Conservation (phyloP, 306 rosid genomes). For the Corylus heterophylla region DNA sequence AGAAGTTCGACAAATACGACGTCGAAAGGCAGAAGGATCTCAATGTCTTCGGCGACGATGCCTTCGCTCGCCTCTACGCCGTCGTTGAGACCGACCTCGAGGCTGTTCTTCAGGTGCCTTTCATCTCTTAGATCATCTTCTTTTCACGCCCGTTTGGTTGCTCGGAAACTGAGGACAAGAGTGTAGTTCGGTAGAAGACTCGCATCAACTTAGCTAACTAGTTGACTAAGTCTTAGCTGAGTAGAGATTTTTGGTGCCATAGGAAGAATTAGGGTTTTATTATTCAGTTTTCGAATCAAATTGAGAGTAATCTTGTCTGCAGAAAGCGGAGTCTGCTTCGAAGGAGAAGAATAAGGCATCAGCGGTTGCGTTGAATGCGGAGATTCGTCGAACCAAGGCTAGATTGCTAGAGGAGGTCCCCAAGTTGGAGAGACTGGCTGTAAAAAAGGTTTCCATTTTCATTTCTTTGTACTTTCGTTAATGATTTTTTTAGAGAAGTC, state of each 20-base stretch:
- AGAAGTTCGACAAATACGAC: slow-evolving; percentile 90
- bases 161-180: background rate
- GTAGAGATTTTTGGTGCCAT: slow-evolving; percentile 12
- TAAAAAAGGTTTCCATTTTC: slow-evolving; percentile 64
- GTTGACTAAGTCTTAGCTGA: slow-evolving; percentile 12
- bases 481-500: background rate
- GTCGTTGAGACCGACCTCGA: slow-evolving; percentile 76
- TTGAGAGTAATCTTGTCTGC: slow-evolving; percentile 32
- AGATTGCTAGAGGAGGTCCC: slow-evolving; percentile 92
- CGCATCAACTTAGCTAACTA: background rate
- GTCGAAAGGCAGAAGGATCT: slow-evolving; percentile 72
- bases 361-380: slow-evolving; percentile 90
- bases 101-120: slow-evolving; percentile 58
- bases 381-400: slow-evolving; percentile 95
- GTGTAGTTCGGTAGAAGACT: background rate
- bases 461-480: background rate
- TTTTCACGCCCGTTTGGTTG: slow-evolving; percentile 9
- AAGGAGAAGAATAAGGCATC: slow-evolving; percentile 89
- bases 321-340: slow-evolving; percentile 94
- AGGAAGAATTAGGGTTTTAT: background rate
- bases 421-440: slow-evolving; percentile 87
- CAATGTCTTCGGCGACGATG: slow-evolving; percentile 90
- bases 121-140: slow-evolving; percentile 12
- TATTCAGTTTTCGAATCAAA: background rate
- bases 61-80: slow-evolving; percentile 87